These are phyloP conservation scores for Beauveria bassiana DNA, from an alignment of 2,329 filamentous ascomycete species.

Conservation along the genomic window DNA sequence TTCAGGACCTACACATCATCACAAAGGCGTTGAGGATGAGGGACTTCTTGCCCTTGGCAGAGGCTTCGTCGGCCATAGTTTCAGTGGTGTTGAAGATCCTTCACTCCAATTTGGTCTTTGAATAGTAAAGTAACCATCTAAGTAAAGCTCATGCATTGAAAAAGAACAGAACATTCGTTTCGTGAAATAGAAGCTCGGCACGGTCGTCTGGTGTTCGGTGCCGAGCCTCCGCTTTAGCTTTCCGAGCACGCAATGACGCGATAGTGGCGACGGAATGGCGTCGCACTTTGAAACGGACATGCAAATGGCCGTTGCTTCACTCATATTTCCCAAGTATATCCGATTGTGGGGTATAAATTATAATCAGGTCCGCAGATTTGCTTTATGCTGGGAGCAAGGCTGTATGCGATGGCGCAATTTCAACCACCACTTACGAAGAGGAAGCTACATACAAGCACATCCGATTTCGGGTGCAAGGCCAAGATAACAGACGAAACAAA, in stretches of 20 bases:
- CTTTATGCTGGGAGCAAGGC: background rate
- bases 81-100: background rate
- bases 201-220: background rate
- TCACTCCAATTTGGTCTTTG: background rate
- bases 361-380: background rate
- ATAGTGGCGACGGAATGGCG: constrained; percentile 5
- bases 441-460: background rate
- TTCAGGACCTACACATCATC: constrained; percentile 20
- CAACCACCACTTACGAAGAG: background rate
- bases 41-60: constrained; percentile 17
- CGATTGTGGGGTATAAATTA: background rate
- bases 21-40: constrained; percentile 37
- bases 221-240: background rate
- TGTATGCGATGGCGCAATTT: background rate
- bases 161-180: too few species aligned
- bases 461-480: background rate
- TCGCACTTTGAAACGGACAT: background rate
- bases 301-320: background rate
- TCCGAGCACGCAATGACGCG: background rate
- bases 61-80: background rate
- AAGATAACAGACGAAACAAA: background rate
- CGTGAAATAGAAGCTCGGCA: background rate
- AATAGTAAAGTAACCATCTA: background rate
- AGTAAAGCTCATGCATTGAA: too few species aligned
- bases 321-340: background rate